Evolutionary conservation across 331 rosid genomes (phyloP), one percentile per base, ranked within the genome.

Genomic region (Malus hybrid): DNA sequence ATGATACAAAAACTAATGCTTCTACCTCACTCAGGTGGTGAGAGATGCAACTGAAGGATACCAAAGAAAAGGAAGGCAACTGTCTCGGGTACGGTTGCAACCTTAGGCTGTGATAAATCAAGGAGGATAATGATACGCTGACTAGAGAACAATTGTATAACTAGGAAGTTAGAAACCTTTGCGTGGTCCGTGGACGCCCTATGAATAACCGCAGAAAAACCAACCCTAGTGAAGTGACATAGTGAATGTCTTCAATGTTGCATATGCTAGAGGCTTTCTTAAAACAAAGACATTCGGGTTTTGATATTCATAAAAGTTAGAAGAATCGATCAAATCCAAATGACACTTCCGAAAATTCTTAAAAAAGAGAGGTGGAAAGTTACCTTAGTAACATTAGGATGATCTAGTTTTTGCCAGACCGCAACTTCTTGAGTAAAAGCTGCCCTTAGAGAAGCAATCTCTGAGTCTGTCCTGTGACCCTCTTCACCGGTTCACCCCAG

Each of bases 361-460:
- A 78, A 67, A 71, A 39, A 73, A 72, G 71, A 72, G 67, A 84
- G 76, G 63, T 13, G 34, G 44, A 66, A 78, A 77, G 42, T 54
- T 80, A 94, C 99, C 97, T 92, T 94, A 5, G 99, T 94, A 84
- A 94, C 96, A 82, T 94, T 92, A 67, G 99, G 99, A 80, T 94
- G 99, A 56, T 92, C 97, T 62, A 94, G 99, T 78, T 94, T 94
- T 83, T 94, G 99, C 99, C 99, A 94, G 46, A 94, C 99, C 74
- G 90, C 97, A 83, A 94, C 99, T 92, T 94, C 99, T 86, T 94
- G 97, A 12, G 83, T 87, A 80, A 94, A 94, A 12, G 97, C 97
- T 31, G 99, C 83, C 83, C 99, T 92, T 74, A 94, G 83, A 67
- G 97, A 84, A 83, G 89, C 77, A 79, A 94, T 83, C 83, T 94